These are phyloP conservation scores for Ceratocystiopsis sp. DNA, from an alignment of 2,329 filamentous ascomycete species.

Conservation along the genomic window DNA sequence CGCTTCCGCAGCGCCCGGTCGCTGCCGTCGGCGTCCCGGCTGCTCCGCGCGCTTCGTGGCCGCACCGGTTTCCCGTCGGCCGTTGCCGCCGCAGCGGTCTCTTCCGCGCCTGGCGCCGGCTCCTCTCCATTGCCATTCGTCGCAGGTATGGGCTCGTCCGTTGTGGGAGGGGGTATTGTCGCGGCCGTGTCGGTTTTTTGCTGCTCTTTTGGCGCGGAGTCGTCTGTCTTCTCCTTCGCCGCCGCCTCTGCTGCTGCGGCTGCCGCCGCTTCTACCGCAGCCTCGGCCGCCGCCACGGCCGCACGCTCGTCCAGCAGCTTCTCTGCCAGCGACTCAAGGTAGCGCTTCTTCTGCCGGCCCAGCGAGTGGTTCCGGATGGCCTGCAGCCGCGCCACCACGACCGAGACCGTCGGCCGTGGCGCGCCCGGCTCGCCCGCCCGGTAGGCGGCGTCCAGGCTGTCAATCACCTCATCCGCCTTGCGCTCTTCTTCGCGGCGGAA, in stretches of 20 bases:
- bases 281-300: background rate
- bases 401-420: constrained; percentile 4
- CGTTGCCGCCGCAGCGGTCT: background rate
- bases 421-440: constrained; percentile 4
- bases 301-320: constrained; percentile 6
- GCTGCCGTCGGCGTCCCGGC: background rate
- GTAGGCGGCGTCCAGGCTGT: constrained; percentile 1
- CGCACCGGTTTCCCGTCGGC: constrained; percentile 12
- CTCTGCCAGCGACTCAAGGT: constrained; percentile 8
- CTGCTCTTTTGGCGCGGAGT: no score
- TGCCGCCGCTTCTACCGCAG: background rate
- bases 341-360: constrained; percentile 8
- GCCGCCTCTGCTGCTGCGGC: background rate
- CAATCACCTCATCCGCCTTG: constrained; percentile 2
- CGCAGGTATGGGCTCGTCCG: background rate
- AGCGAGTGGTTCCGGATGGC: constrained; percentile 8
- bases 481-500: constrained; percentile 4
- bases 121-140: no score
- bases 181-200: no score
- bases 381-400: constrained; percentile 4
- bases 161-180: background rate
- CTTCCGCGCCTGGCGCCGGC: background rate
- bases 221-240: background rate
- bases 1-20: constrained; percentile 9
- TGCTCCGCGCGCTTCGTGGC: constrained; percentile 1